Evolutionary conservation across 805 yeast species (phyloP), one percentile per base, ranked within the genome.

Genomic region (Cyberlindnera amylophila): DNA sequence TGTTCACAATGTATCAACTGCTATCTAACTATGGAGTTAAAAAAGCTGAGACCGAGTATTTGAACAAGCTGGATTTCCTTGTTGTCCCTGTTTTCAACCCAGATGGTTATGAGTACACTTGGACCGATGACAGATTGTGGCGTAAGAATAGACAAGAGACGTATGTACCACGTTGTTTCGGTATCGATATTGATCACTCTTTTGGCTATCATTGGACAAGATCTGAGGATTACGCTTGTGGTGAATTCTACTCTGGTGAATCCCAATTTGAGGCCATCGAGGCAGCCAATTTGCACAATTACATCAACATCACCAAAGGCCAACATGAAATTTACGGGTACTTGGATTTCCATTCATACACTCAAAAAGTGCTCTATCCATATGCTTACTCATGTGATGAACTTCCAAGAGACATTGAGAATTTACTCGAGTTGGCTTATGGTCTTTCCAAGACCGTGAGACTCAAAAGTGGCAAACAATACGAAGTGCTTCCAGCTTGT

Each of bases 11-110:
- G 16, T 68, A 68, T 55, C 62, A 70, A 59, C 47, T 86, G 45
- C 54, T 79, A 36, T 58, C 66, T 27, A 70, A 67, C 36, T 76
- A 72, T 52, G 79, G 75, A 0, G 61, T 58, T 14, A 58, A 53
- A 19, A 59, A 56, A 24, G 67, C 69, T 36, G 77, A 72, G 43
- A 67, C 67, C 4, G 62, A 61, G 26, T 78, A 67, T 45, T 62
- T 87, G 45, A 66, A 79, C 35, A 65, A 77, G 34, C 61, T 86
- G 44, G 91, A 87, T 54, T 84, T 85, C 53, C 60, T 86, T 27
- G 79, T 89, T 50, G 71, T 88, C 24, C 97, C 97, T 0, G 86
- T 87, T 11, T 75, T 81, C 62, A 89, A 89, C 57, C 96, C 96
- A 1, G 97, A 89, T 63, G 97, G 97, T 0, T 89, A 89, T 59